Evolutionary conservation across 1,139 yeast genomes (phyloP), one percentile per base, ranked within the genome.

Genomic region (Scheffersomyces insectosa): DNA sequence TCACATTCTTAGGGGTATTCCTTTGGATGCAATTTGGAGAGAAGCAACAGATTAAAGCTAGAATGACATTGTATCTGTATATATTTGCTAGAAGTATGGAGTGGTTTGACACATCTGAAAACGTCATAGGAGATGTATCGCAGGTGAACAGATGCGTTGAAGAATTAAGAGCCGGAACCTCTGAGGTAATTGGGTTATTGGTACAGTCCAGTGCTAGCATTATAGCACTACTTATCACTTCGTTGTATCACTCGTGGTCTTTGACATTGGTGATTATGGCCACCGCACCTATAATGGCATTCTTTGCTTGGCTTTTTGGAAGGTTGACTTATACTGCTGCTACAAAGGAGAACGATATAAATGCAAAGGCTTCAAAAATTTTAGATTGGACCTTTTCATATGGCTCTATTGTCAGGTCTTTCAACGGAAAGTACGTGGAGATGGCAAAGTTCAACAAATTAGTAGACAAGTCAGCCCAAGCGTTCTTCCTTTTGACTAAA

Each of bases 241-340:
- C 97, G 0, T 77, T 93, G 62, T 75, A 77, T 46, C 84, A 82
- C 48, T 86, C 95, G 0, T 91, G 98, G 97, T 75, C 86, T 3
- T 72, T 93, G 10, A 88, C 98, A 0, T 62, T 93, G 28, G 79
- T 93, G 0, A 79, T 87, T 14, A 59, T 91, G 47, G 83, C 88
- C 1, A 75, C 85, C 7, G 57, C 88, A 3, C 99, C 99, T 0
- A 33, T 89, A 0, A 79, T 93, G 50, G 72, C 72, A 0, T 12
- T 73, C 0, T 50, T 77, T 13, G 81, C 86, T 0, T 64, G 71
- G 42, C 41, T 74, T 2, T 77, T 85, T 46, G 82, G 93, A 0
- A 65, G 59, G 13, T 58, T 74, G 27, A 77, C 86, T 16, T 78
- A 76, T 43, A 67, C 58, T 23, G 73, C 68, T 45, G 77, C 89